These are phyloP conservation scores for Pythium monospermum DNA, from an alignment of 352 stramenopile species.

Conservation along the genomic window DNA sequence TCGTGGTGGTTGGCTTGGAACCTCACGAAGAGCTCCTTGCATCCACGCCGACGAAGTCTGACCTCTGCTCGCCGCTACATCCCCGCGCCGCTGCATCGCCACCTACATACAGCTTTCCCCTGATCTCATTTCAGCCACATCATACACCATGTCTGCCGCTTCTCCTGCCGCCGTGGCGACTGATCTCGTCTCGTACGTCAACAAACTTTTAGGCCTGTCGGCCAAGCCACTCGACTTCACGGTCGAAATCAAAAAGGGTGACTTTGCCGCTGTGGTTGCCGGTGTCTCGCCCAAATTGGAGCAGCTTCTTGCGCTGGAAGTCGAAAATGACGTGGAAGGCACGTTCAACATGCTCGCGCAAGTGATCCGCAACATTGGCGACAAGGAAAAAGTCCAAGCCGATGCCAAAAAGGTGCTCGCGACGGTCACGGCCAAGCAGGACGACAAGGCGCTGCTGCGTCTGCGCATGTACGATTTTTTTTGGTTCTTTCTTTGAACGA, in stretches of 20 bases:
- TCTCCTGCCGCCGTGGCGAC: conserved; percentile 25
- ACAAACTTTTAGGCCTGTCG: conserved; percentile 61
- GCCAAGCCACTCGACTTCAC: conserved; percentile 39
- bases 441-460: conserved; percentile 61
- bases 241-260: conserved; percentile 60
- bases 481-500: conserved; percentile 2
- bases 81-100: not conserved
- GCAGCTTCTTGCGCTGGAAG: conserved; percentile 57
- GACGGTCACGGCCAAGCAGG: conserved; percentile 33
- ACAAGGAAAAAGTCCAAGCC: conserved; percentile 22
- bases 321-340: conserved; percentile 77
- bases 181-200: conserved; percentile 73
- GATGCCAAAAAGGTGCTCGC: conserved; percentile 47
- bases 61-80: too few species aligned
- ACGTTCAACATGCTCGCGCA: conserved; percentile 65
- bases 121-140: not conserved
- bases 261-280: conserved; percentile 40
- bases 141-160: conserved; percentile 3
- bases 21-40: too few species aligned
- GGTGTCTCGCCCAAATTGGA: conserved; percentile 43
- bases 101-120: not conserved
- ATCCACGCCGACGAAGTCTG: conserved; percentile 3
- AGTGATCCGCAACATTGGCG: conserved; percentile 34
- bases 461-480: conserved; percentile 49
- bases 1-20: conserved; percentile 20